Evolutionary conservation across 164 flowering plant species (phyloP).

Genomic region (Magnolia changhungtana): DNA sequence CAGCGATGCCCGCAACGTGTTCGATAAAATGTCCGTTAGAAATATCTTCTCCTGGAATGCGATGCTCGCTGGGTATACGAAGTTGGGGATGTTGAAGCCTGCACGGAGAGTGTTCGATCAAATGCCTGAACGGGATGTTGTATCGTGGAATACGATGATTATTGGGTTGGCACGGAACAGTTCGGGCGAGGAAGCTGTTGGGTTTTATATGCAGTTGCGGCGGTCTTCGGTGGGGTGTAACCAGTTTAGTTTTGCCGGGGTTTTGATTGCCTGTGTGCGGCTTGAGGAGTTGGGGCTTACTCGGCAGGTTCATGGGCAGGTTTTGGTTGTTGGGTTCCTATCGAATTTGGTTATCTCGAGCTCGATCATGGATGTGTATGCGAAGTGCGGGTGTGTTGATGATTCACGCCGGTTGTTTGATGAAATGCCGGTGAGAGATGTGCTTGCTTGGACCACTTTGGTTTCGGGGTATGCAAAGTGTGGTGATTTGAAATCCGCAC

Average conservation of each 20-base stretch:
- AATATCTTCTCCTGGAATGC: conserved; percentile 69
- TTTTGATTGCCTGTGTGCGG: conserved; percentile 59
- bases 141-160: conserved; percentile 78
- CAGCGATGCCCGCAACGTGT: conserved; percentile 46
- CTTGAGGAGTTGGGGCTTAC: conserved; percentile 38
- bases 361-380: conserved; percentile 65
- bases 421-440: conserved; percentile 52
- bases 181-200: conserved; percentile 35
- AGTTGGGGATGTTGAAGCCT: conserved; percentile 41
- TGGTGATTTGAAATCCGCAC: conserved; percentile 60
- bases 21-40: conserved; percentile 60
- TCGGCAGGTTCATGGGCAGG: conserved; percentile 64
- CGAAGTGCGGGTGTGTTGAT: conserved; percentile 46
- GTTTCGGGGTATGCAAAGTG: conserved; percentile 66
- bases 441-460: conserved; percentile 64
- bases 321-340: conserved; percentile 49
- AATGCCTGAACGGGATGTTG: conserved; percentile 68
- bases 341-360: conserved; percentile 55
- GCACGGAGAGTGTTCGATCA: conserved; percentile 51
- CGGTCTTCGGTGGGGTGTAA: conserved; percentile 38
- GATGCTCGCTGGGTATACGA: conserved; percentile 68
- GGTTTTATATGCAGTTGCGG: conserved; percentile 45
- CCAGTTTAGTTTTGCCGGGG: conserved; percentile 65
- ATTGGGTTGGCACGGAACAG: conserved; percentile 53
- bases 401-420: conserved; percentile 57